phyloP scores from a whole-genome alignment of 352 stramenopile genomes.

The Phytophthora niederhauseri region DNA sequence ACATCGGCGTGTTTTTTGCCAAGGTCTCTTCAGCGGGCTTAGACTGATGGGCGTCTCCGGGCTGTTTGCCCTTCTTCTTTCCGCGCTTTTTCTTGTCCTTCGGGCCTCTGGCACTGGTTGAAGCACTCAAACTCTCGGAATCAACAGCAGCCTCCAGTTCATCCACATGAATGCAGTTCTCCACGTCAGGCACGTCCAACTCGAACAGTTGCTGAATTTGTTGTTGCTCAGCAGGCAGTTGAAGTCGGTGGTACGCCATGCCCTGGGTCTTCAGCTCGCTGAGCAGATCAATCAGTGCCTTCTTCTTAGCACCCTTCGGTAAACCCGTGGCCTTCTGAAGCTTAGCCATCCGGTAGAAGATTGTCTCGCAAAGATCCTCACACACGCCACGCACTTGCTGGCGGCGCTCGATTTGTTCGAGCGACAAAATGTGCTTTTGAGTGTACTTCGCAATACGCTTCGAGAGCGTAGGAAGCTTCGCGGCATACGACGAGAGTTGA shows the following conservation, averaged over 20 bases:
- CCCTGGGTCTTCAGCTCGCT: slow-evolving; percentile 88
- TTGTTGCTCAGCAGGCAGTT: slow-evolving; percentile 74
- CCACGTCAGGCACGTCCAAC: slow-evolving; percentile 81
- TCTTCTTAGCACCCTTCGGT: slow-evolving; percentile 97
- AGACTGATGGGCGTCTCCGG: slow-evolving; percentile 12
- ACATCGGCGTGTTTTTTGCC: slow-evolving; percentile 69
- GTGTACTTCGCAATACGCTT: slow-evolving; percentile 85
- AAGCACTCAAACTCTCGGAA: slow-evolving; percentile 13
- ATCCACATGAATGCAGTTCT: slow-evolving; percentile 85
- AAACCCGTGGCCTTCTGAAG: slow-evolving; percentile 79
- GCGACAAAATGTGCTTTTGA: slow-evolving; percentile 66
- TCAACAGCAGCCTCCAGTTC: slow-evolving; percentile 55
- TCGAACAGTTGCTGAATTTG: slow-evolving; percentile 86
- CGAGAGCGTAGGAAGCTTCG: slow-evolving; percentile 59
- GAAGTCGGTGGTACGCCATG: slow-evolving; percentile 76
- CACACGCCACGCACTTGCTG: slow-evolving; percentile 80
- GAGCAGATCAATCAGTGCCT: slow-evolving; percentile 97
- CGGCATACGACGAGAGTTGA: slow-evolving; percentile 39
- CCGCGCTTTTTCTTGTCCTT: slow-evolving; percentile 40
- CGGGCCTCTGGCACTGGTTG: slow-evolving; percentile 12
- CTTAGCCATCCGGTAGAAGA: slow-evolving; percentile 96
- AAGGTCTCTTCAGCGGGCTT: slow-evolving; percentile 17
- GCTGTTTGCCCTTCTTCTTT: slow-evolving; percentile 32
- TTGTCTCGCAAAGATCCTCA: slow-evolving; percentile 92
- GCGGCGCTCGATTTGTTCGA: slow-evolving; percentile 58